Evolutionary conservation across 352 stramenopile genomes (phyloP), one percentile per base, ranked within the genome.

Genomic region (Pseudoperonospora humuli): DNA sequence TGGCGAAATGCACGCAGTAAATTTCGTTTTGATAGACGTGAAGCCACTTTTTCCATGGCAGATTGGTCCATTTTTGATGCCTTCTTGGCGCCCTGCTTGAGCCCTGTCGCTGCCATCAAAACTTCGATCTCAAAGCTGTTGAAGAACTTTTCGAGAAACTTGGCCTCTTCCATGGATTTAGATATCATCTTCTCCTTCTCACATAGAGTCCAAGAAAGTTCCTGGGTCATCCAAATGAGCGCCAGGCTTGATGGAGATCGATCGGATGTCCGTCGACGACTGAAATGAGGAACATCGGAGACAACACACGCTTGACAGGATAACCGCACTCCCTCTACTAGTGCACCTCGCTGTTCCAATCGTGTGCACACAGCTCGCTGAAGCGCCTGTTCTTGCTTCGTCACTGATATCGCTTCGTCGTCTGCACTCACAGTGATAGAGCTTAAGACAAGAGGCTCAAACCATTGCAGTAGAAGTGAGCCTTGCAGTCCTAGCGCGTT

Each of bases 401-500:
- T 41, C 3, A 46, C 8, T 7, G 74, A 83, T 14, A 63, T 39
- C 5, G 60, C 57, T 28, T 50, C 13, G 1, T 54, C 35, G 27
- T 90, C 77, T 39, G 50, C 35, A 5, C 55, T 67, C 2, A 87
- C 67, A 26, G 81, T 43, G 27, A 87, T 54, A 0, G 75, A 80
- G 18, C 20, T 43, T 1, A 87, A 40, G 13, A 57, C 53, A 7
- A 92, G 17, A 0, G 75, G 75, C 19, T 80, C 72, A 40, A 74
- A 88, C 61, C 69, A 87, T 26, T 71, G 65, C 34, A 79, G 50
- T 28, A 93, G 47, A 29, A 90, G 39, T 6, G 53, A 63, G 38
- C 91, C 89, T 40, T 97, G 85, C 7, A 96, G 46, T 7, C 91
- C 91, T 4, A 86, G 18, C 7, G 70, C 48, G 24, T 67, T 72